Percentiles rank a stretch among this genome's conserved stretches.
Conservation (phyloP, 257 asterid species). For the Nicotiana attenuata region DNA sequence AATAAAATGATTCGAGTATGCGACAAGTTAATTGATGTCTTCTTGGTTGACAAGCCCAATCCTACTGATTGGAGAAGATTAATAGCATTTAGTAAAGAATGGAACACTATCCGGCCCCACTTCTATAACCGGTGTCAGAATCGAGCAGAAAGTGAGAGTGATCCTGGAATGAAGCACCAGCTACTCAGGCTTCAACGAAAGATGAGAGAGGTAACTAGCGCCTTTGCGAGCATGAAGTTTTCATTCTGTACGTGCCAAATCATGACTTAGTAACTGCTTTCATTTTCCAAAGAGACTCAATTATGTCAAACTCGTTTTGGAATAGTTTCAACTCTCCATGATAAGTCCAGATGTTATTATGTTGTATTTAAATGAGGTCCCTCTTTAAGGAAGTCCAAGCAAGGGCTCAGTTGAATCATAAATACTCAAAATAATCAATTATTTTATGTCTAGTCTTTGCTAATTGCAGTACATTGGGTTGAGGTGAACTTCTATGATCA, state of each 20-base stretch:
- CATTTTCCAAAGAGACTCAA: not conserved
- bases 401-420: not conserved
- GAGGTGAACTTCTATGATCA: not conserved
- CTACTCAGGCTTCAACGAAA: constrained; percentile 79
- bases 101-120: constrained; percentile 74
- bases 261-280: too few species aligned
- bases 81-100: constrained; percentile 75
- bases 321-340: not conserved
- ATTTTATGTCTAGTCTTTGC: not conserved
- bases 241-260: too few species aligned
- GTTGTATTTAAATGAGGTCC: not conserved
- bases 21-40: constrained; percentile 74
- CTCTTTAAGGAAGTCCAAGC: not conserved
- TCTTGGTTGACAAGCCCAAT: constrained; percentile 82
- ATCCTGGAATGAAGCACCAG: constrained; percentile 72
- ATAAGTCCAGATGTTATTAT: not conserved
- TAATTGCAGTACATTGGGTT: not conserved
- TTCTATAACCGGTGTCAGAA: constrained; percentile 72
- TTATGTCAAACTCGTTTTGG: not conserved
- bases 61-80: constrained; percentile 88
- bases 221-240: not conserved
- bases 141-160: constrained; percentile 58
- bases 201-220: constrained; percentile 67
- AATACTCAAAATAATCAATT: not conserved
- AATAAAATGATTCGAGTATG: constrained; percentile 62